Evolutionary conservation across 176 grass and related monocot species (phyloP).

Genomic region (Carex myosuroides): DNA sequence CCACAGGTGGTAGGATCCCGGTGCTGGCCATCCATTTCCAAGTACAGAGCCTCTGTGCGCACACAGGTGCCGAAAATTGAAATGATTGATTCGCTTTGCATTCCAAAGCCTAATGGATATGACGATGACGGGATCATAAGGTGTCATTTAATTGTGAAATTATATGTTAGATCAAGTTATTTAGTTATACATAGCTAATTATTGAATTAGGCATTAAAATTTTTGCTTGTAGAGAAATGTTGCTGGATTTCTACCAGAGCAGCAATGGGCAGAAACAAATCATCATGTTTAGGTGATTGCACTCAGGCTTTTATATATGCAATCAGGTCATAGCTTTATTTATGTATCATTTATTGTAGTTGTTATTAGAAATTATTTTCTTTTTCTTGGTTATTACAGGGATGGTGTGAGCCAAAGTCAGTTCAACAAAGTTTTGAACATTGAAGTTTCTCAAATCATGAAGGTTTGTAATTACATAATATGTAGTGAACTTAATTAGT

Average conservation of each 20-base stretch:
- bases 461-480: constrained; percentile 13
- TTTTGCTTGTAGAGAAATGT: constrained; percentile 13
- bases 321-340: not conserved
- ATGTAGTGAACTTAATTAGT: not conserved
- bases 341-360: not conserved
- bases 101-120: not conserved
- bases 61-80: constrained; percentile 6
- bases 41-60: not conserved
- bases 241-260: constrained; percentile 2
- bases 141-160: not conserved
- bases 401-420: constrained; percentile 48
- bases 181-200: no score
- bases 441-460: constrained; percentile 37
- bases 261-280: constrained; percentile 1
- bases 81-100: not conserved
- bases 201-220: not conserved
- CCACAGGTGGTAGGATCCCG: constrained; percentile 6
- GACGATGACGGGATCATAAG: constrained; percentile 8
- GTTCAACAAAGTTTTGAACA: constrained; percentile 46
- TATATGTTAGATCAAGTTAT: no score
- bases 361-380: not conserved
- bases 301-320: not conserved
- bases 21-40: constrained; percentile 13
- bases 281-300: not conserved
- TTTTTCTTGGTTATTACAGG: constrained; percentile 24